These are phyloP conservation scores for Plantago elongata DNA, from an alignment of 257 asterid genomes.

Conservation along the genomic window DNA sequence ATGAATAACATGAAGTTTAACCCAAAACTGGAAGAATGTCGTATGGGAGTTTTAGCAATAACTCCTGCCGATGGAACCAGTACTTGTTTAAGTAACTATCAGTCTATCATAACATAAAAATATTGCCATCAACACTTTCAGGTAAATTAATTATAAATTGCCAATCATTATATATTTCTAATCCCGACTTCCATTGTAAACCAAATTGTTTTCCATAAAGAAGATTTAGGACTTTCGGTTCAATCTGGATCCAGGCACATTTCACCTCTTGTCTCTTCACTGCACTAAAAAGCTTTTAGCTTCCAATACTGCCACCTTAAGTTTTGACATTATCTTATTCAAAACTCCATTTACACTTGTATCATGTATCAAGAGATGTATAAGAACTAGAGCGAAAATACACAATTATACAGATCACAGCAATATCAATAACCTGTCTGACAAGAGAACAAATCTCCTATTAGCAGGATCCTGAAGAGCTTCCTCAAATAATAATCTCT, in stretches of 20 bases:
- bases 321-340: not conserved
- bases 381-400: constrained; percentile 9
- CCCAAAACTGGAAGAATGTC: not conserved
- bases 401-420: constrained; percentile 2
- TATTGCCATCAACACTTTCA: not conserved
- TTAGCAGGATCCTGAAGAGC: constrained; percentile 90
- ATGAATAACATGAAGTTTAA: not conserved
- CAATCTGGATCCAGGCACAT: too few species aligned
- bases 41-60: not conserved
- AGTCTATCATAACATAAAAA: constrained; percentile 16
- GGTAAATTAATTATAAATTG: too few species aligned
- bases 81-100: constrained; percentile 6
- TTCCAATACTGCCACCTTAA: too few species aligned
- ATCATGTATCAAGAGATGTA: not conserved
- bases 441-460: constrained; percentile 88
- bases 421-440: constrained; percentile 65
- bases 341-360: not conserved
- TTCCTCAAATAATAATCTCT: constrained; percentile 73
- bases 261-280: too few species aligned
- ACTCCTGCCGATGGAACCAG: constrained; percentile 2
- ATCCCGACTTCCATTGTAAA: too few species aligned
- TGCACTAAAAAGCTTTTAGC: too few species aligned
- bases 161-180: too few species aligned
- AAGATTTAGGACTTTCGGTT: too few species aligned
- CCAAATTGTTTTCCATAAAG: too few species aligned